Evolutionary conservation across 2,329 filamentous ascomycete species (phyloP), one percentile per base, ranked within the genome.

Genomic region (Aschersonia sp.): DNA sequence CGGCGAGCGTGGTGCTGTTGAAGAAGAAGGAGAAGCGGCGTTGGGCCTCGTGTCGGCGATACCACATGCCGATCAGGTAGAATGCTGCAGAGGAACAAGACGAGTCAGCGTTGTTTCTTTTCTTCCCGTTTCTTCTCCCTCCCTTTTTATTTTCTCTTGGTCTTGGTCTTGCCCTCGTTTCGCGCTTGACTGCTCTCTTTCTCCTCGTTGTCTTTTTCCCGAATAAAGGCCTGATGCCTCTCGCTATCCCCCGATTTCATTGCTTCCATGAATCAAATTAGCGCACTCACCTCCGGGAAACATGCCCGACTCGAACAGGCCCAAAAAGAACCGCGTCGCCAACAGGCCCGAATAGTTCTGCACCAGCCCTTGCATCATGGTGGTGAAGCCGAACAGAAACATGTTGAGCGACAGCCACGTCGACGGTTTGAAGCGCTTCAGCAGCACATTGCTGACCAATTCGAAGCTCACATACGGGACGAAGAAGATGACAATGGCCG

Each of bases 11-110:
- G 1, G 85, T 89, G 31, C 76, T 86, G 58, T 77, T 81, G 71
- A 97, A 97, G 72, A 97, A 97, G 70, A 97, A 89, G 12, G 82
- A 85, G 66, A 89, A 95, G 32, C 92, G 81, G 58, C 87, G 87
- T 65, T 97, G 90, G 2, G 89, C 87, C 66, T 97, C 92, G 43
- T 72, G 72, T 50, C 90, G 79, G 50, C 82, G 81, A 57, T 97
- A 98, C 88, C 85, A 94, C 81, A 90, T 90, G 49, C 85, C 80
- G 51, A 88, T 80, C 6, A 89, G 67, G 58, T 88, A 84, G 59
- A 84, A 74, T 45, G 66, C 69, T 50, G 37, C 7, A 9, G 5
- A 10, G 30, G 14, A 22, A 31, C 5, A 32, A 32, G 14, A 22
- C 12, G n/a, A 5, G 39, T 31, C 39, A 32, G n/a, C 31, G 39